A percentile compares a stretch with the other conserved stretches of the same genome.
Conservation (phyloP, 2,329 filamentous ascomycete species). For the Aspergillus sp. region DNA sequence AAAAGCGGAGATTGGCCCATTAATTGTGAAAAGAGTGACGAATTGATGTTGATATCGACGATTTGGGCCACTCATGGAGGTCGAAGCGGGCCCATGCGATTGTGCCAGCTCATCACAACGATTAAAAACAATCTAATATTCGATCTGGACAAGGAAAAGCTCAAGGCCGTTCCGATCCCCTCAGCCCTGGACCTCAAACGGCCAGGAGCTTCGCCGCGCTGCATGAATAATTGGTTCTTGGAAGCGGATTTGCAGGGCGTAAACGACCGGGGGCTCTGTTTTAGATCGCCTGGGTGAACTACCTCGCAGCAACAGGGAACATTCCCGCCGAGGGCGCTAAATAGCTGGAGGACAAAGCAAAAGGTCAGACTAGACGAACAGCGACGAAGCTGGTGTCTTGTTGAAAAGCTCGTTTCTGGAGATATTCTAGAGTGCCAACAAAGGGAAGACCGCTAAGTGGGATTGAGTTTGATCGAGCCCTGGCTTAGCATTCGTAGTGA, state of each 20-base stretch:
- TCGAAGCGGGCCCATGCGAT: constrained; percentile 23
- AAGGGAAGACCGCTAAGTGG: constrained; percentile 19
- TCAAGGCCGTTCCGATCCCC: constrained; percentile 11
- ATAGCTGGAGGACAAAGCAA: neutral
- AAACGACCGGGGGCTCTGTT: constrained; percentile 13
- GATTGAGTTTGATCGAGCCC: constrained; percentile 16
- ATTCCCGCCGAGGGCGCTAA: constrained; percentile 3
- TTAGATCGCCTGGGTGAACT: neutral
- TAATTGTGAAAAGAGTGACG: constrained; percentile 17
- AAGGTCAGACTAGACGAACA: constrained; percentile 2
- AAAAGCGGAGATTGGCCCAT: constrained; percentile 31
- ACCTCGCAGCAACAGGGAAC: constrained; percentile 1
- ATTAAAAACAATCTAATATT: constrained; percentile 15
- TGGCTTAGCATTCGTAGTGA: constrained; percentile 21
- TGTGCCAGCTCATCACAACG: constrained; percentile 34
- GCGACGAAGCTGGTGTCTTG: neutral
- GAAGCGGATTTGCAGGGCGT: constrained; percentile 16
- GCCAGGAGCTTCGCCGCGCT: constrained; percentile 29
- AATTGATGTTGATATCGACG: constrained; percentile 23
- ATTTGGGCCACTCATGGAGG: constrained; percentile 18
- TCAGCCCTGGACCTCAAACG: constrained; percentile 21
- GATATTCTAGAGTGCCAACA: constrained; percentile 23
- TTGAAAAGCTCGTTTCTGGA: neutral
- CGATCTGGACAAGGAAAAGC: constrained; percentile 11
- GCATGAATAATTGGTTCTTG: constrained; percentile 26